Base-by-base conservation (phyloP, 2,329 filamentous ascomycete species). In the Myotisia sp. region DNA sequence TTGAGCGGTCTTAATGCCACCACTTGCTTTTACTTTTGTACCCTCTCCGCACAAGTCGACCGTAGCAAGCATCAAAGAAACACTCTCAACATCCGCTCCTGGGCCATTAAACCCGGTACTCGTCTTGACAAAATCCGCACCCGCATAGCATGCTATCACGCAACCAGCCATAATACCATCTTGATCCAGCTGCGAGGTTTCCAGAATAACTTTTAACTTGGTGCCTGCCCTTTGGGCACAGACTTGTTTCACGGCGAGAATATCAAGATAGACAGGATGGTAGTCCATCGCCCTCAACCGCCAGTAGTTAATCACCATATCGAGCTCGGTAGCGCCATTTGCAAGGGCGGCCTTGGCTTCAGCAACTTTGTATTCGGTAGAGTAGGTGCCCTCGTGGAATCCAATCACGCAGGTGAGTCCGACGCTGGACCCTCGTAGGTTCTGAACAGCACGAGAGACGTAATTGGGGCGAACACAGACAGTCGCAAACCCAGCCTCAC, bases 91-190 rank as follows among this genome's bases (percentile, higher is more conserved):
- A 22, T 48, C 64, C 0, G 71, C 71, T 6, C 70, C 70, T 1
- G 58, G 55, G 0, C 70, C 71, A 32, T 64, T 62, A 50, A 73
- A 74, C 1, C 71, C 71, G 1, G 71, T 75, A 19, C 63, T 67
- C 0, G 71, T 75, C 54, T 75, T 75, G 40, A 76, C 65, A 41
- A 64, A 75, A 43, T 74, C 68, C 30, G 68, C 67, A 3, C 61
- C 61, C 2, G 70, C 69, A 21, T 63, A 56, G 10, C 61, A 63
- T 2, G 66, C 63, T 26, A 75, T 55, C 14, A 65, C 58, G 12
- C 62, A 63, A 0, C 62, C 70, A 1, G 68, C 68, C 21, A 74
- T 59, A 35, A 74, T 64, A 41, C 74, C 59, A 4, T 56, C 45
- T 4, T 48, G 41, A 2, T 47, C 50, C 12, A 75, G 55, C 45